These are phyloP conservation scores for Claviceps spartinae DNA, from an alignment of 2,329 filamentous ascomycete species.

Conservation along the genomic window DNA sequence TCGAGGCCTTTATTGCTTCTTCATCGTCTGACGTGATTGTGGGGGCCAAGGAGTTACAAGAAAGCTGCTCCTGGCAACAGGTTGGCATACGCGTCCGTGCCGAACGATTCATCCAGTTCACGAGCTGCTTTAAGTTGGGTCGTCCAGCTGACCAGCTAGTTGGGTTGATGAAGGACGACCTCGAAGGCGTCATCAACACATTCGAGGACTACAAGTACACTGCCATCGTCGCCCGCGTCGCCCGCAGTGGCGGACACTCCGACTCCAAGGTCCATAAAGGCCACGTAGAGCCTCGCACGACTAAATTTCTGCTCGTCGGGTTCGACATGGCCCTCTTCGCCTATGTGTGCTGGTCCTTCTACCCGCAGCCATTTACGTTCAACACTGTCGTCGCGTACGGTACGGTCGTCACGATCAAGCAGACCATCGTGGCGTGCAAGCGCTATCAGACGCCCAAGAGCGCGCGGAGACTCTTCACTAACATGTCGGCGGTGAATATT, in stretches of 20 bases:
- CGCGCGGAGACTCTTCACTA: constrained; percentile 10
- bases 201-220: constrained; percentile 9
- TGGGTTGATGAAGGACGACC: constrained; percentile 10
- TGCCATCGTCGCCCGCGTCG: background rate
- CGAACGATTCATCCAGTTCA: constrained; percentile 10
- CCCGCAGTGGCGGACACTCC: background rate
- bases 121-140: constrained; percentile 7
- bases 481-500: constrained; percentile 12
- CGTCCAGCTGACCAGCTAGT: constrained; percentile 11
- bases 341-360: constrained; percentile 12
- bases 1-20: constrained; percentile 1
- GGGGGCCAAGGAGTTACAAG: background rate
- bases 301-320: constrained; percentile 10
- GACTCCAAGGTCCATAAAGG: constrained; percentile 1
- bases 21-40: background rate
- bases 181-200: constrained; percentile 10
- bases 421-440: constrained; percentile 9
- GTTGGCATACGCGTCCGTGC: constrained; percentile 8
- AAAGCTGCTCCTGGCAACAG: constrained; percentile 2
- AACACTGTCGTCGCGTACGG: constrained; percentile 12
- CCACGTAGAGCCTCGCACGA: constrained; percentile 9
- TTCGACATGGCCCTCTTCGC: constrained; percentile 10
- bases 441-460: constrained; percentile 12
- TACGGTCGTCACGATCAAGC: constrained; percentile 11
- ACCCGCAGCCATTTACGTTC: constrained; percentile 11